Percentiles rank a stretch among this genome's conserved stretches.
Conservation (phyloP, 495 filamentous ascomycete species). For the Penicillium salamii region DNA sequence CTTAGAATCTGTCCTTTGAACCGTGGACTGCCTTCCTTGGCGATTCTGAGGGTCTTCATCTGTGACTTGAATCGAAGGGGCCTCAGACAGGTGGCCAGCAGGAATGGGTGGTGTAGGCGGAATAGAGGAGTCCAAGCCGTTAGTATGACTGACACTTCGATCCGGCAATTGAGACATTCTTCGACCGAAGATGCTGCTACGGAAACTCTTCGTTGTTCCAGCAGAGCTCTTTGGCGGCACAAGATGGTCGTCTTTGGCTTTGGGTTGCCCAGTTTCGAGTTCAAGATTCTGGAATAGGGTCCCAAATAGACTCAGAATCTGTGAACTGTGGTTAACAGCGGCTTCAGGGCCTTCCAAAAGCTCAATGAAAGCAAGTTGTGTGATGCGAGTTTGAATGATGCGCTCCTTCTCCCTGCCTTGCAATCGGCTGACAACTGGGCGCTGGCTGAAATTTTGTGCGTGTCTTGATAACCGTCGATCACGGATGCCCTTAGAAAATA, state of each 20-base stretch:
- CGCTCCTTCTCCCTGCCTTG: conserved; percentile 73
- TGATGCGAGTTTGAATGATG: conserved; percentile 90
- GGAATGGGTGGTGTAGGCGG: conserved; percentile 20
- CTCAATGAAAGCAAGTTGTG: conserved; percentile 81
- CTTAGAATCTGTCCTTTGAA: conserved; percentile 39
- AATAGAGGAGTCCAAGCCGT: conserved; percentile 6
- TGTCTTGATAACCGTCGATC: conserved; percentile 32
- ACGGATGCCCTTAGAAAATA: conserved; percentile 52
- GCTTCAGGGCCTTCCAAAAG: conserved; percentile 74
- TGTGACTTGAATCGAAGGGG: conserved; percentile 50
- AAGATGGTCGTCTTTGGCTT: conserved; percentile 26
- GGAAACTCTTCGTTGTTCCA: conserved; percentile 68
- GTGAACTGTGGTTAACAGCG: conserved; percentile 79
- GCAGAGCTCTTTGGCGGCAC: conserved; percentile 66
- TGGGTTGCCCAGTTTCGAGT: conserved; percentile 26
- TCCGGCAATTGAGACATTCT: conserved; percentile 34
- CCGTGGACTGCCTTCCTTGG: conserved; percentile 19
- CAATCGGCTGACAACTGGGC: conserved; percentile 67
- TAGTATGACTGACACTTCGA: conserved; percentile 19
- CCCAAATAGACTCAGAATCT: conserved; percentile 77
- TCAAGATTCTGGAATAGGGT: conserved; percentile 66
- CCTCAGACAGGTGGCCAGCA: conserved; percentile 20
- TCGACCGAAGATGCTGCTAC: conserved; percentile 72
- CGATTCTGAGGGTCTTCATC: conserved; percentile 32
- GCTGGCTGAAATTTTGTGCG: conserved; percentile 33